Base-by-base conservation (phyloP, 371 early-diverging fungal genomes). In the Blyttiomyces sp. region DNA sequence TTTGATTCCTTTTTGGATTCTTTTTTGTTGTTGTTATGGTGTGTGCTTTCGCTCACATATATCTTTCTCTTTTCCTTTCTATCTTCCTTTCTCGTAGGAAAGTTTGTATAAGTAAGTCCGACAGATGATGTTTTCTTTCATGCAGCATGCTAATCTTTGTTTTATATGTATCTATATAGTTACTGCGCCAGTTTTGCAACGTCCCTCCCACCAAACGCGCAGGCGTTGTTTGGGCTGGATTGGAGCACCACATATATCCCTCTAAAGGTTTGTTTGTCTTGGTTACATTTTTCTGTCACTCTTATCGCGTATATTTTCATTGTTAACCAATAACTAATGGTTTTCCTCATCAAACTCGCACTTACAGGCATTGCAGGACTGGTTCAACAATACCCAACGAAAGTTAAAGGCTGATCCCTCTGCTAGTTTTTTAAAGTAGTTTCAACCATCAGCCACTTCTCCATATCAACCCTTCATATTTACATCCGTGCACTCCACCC, bases 331-430 rank as follows among this genome's bases (percentile, higher is more conserved):
- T n/a, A n/a, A n/a, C n/a, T n/a, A n/a, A n/a, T n/a, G 1, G 21
- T 28, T 32, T 32, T 16, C 19, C 19, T 36, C 42, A 28, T 39
- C 49, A 24, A 28, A 21, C 32, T 5, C 3, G 21, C 21, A 21
- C 23, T 17, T 7, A 31, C 24, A 88, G 77, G 85, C 87, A 1
- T 87, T 94, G 56, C 88, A 91, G 46, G 88, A 92, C n/a, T 94
- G 95, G 95, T 93, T 55, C 59, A 57, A 70, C 33, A 66, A 24
- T 33, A 51, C 68, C 36, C 68, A 73, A 57, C 49, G 71, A 54
- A 74, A 74, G 53, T 49, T 74, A 34, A 74, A 74, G 43, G 45
- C 54, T 11, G 75, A 74, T 60, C 70, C 74, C 11, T 43, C 66
- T 17, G 71, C 64, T 34, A 28, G 57, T 16, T 68, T 68, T 43